These are phyloP conservation scores for Eucalyptus curtisii DNA, from an alignment of 345 rosid genomes.

Conservation along the genomic window DNA sequence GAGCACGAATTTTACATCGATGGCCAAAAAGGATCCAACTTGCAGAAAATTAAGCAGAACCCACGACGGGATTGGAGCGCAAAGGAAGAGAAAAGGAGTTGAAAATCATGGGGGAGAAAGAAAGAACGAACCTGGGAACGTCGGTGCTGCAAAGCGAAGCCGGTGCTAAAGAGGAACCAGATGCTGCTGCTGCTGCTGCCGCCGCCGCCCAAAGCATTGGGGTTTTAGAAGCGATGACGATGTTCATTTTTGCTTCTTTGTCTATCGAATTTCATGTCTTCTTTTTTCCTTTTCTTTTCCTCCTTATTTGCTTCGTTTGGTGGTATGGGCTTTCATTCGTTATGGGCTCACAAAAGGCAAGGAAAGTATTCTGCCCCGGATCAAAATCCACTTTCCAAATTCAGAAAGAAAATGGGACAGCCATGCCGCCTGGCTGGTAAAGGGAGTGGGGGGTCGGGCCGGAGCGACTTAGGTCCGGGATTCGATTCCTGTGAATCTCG, in stretches of 20 bases:
- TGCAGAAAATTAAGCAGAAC: background rate
- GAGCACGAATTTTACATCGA: background rate
- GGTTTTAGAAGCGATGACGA: background rate
- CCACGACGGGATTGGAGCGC: background rate
- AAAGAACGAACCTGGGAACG: background rate
- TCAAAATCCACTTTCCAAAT: background rate
- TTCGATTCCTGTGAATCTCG: background rate
- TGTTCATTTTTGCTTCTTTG: background rate
- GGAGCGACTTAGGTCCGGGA: background rate
- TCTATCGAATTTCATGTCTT: background rate
- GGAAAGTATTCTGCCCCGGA: background rate
- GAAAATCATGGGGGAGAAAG: background rate
- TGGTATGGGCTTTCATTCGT: background rate
- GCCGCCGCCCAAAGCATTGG: background rate
- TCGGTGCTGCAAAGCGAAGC: background rate
- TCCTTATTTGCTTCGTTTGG: background rate
- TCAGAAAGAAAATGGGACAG: background rate
- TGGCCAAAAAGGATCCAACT: background rate
- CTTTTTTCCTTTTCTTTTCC: rapidly evolving
- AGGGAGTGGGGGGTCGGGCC: background rate
- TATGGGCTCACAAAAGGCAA: background rate
- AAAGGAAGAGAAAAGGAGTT: background rate
- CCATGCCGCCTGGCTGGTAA: background rate
- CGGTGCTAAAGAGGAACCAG: background rate
- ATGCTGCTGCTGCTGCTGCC: background rate